These are phyloP conservation scores for Magnolia sinica DNA, from an alignment of 164 flowering plant genomes.

Conservation along the genomic window DNA sequence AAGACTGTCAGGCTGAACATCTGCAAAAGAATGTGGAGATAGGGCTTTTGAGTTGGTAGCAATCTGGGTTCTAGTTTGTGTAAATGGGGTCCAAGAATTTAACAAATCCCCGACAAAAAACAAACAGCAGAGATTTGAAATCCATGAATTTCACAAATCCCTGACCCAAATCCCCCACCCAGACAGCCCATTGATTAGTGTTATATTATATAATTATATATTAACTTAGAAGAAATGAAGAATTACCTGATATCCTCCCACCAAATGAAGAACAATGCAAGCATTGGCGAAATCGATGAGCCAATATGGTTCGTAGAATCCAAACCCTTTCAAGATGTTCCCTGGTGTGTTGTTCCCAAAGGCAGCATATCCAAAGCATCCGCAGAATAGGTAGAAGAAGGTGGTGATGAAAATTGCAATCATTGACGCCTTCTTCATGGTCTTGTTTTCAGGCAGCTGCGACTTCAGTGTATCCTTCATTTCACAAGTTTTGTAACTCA, in stretches of 20 bases:
- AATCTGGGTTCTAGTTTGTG: not conserved
- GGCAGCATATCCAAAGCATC: conserved; percentile 76
- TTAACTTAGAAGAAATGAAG: not conserved
- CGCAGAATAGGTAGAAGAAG: conserved; percentile 68
- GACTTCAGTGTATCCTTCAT: conserved; percentile 66
- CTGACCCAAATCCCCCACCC: too few relatives aligned
- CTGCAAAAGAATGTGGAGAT: not conserved
- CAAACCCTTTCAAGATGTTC: conserved; percentile 66
- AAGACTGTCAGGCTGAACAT: too few relatives aligned
- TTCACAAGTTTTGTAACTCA: not conserved
- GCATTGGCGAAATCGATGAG: conserved; percentile 63
- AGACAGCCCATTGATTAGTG: too few relatives aligned
- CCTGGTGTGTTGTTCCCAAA: conserved; percentile 66
- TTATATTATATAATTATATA: too few relatives aligned
- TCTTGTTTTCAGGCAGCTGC: conserved; percentile 58
- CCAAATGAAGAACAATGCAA: conserved; percentile 59
- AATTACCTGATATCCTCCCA: conserved; percentile 74
- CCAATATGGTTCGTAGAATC: conserved; percentile 66
- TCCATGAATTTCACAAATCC: too few relatives aligned
- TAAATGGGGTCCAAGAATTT: too few relatives aligned
- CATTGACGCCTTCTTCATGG: conserved; percentile 66
- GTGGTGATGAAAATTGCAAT: conserved; percentile 49
- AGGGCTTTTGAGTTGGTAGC: not conserved
- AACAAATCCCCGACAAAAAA: too few relatives aligned
- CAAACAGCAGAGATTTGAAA: not conserved